Conservation (phyloP, 106 monocot species). For the Amphibolis antarctica region DNA sequence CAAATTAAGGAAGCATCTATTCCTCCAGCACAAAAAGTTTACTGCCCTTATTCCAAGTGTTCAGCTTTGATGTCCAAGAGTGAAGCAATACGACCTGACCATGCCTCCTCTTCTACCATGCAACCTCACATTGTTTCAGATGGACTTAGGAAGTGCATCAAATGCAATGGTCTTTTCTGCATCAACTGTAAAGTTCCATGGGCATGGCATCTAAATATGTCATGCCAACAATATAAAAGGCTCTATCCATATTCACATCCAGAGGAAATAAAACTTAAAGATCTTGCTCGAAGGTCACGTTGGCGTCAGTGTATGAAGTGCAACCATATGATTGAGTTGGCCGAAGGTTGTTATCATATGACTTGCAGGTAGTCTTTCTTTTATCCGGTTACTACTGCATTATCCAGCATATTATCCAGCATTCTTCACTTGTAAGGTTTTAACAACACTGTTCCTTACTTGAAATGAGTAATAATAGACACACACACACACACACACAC, state of each 20-base stretch:
- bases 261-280: conserved; percentile 54
- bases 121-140: conserved; percentile 7
- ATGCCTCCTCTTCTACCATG: conserved; percentile 32
- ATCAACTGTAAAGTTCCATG: conserved; percentile 73
- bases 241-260: conserved; percentile 27
- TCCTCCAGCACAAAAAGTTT: conserved; percentile 57
- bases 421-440: too few relatives aligned
- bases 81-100: conserved; percentile 30
- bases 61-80: conserved; percentile 70
- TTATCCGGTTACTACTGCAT: background rate
- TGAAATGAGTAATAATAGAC: too few relatives aligned
- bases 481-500: too few relatives aligned
- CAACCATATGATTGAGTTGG: conserved; percentile 88
- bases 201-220: conserved; percentile 39
- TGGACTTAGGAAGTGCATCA: conserved; percentile 57
- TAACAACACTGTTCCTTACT: too few relatives aligned
- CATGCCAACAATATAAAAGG: conserved; percentile 51
- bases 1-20: conserved; percentile 69
- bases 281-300: conserved; percentile 45
- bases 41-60: conserved; percentile 86
- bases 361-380: conserved; percentile 61
- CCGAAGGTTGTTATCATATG: conserved; percentile 92
- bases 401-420: background rate
- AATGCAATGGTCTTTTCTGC: conserved; percentile 59
- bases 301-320: conserved; percentile 88